Evolutionary conservation across 176 grass and related monocot genomes (phyloP), one percentile per base, ranked within the genome.

Genomic region (Bonia amplexicaulis): DNA sequence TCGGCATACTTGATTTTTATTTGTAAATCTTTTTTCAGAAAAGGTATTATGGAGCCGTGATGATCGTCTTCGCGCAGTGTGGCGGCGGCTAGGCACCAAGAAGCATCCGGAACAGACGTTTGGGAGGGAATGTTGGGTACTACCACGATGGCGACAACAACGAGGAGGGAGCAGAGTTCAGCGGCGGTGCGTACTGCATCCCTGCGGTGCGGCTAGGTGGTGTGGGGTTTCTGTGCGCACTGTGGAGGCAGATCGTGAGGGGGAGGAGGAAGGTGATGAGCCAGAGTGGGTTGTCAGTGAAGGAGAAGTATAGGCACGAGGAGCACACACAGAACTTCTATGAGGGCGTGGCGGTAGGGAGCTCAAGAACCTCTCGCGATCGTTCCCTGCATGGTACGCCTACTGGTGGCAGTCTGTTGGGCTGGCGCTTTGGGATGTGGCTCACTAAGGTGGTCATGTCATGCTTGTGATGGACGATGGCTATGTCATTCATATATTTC

Each of bases 271-370:
- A 58, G 59, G 44, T 31, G 45, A 17, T 54, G 62, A 37, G 73
- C 67, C 31, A 76, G 25, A 46, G 57, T 5, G 39, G 48, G 31
- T 85, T 51, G 66, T 58, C 27, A 17, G 16, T 8, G 42, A 23
- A 48, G 26, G 83, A 83, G 31, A 72, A 42, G 47, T 87, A 94
- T 74, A 77, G 79, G 76, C 55, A 90, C 6, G 55, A 86, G 41
- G 83, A 90, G 9, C 90, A 96, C 67, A 70, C 51, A 25, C 78
- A 91, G 80, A 96, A 96, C 85, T 93, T 96, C 74, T 91, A 96
- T 85, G 82, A 93, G 12, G 91, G 87, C 71, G 62, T 17, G 13
- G 76, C 84, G 17, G 77, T 39, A 7, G 4, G 66, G 89, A 96
- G 80, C 87, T 78, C 14, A 82, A 94, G 46, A 76, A 94, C 47